Evolutionary conservation across 2,329 filamentous ascomycete genomes (phyloP).

Genomic region (Zymoseptoria crescenta): DNA sequence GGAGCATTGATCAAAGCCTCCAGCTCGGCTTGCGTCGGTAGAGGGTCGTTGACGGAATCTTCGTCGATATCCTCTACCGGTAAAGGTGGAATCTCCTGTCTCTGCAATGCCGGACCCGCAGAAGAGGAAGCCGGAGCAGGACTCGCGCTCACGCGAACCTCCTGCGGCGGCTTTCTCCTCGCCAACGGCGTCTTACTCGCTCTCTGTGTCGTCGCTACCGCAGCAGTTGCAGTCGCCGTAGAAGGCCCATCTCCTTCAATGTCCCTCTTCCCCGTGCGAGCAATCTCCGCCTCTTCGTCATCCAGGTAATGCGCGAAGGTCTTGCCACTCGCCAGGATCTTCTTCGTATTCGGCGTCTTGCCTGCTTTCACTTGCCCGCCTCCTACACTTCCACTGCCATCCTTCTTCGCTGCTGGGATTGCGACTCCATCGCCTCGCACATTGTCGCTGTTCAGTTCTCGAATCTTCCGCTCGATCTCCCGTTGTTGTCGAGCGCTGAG

Average conservation of each 20-base stretch:
- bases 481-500: constrained; percentile 74
- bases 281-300: constrained; percentile 60
- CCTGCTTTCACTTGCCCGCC: constrained; percentile 41
- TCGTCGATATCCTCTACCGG: constrained; percentile 37
- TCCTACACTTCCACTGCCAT: constrained; percentile 34
- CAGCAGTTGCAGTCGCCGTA: not conserved
- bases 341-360: constrained; percentile 62
- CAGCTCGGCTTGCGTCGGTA: constrained; percentile 45
- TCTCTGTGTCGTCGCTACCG: constrained; percentile 17
- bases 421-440: constrained; percentile 51
- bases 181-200: constrained; percentile 31
- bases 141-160: constrained; percentile 23
- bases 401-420: constrained; percentile 54
- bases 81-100: constrained; percentile 13
- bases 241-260: constrained; percentile 17
- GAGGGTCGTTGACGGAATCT: constrained; percentile 9
- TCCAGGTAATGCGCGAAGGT: constrained; percentile 77
- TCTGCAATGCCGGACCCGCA: constrained; percentile 7
- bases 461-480: constrained; percentile 72
- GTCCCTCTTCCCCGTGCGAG: constrained; percentile 28
- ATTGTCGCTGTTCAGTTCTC: constrained; percentile 72
- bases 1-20: constrained; percentile 55
- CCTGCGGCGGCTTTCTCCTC: constrained; percentile 22
- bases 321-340: constrained; percentile 72
- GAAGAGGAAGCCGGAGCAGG: constrained; percentile 16